Evolutionary conservation across 306 rosid genomes (phyloP), one percentile per base, ranked within the genome.

Genomic region (Fragaria iinumae): DNA sequence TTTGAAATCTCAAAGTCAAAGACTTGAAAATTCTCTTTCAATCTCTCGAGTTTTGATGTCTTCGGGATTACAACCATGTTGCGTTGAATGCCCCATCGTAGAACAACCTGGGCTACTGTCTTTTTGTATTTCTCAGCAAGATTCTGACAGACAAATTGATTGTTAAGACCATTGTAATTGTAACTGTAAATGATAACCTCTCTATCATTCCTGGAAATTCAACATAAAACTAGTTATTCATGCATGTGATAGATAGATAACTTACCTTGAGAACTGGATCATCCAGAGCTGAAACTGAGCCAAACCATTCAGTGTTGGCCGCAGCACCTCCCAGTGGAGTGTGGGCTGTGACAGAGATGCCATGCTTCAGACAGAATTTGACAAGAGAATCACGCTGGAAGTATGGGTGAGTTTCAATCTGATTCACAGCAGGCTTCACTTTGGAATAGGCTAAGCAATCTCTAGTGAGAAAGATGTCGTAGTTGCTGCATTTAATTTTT

Each of bases 361-460:
- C 96, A 29, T 92, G 96, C 81, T 94, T 94, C 73, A 86, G 93
- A 66, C 96, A 92, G 78, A 94, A 94, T 73, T 92, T 92, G 85
- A 92, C 88, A 0, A 94, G 91, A 69, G 90, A 92, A 3, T 94
- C 97, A 2, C 97, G 97, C 81, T 90, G 97, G 84, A 94, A 94
- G 81, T 92, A 94, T 48, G 98, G 96, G 76, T 94, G 98, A 43
- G 93, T 87, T 86, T 92, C 98, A n/a, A 92, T 82, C 89, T 94
- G 98, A 73, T 90, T 94, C 68, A 92, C 98, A 43, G 97, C 95
- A 27, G 98, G 98, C 89, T 90, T 90, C 81, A 90, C 87, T 91
- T 94, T 94, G 80, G 98, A 81, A 74, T 94, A 92, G 45, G 89
- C 97, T 60, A 92, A 84, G 85, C 97, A 94, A 65, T 92, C 98